phyloP scores from a whole-genome alignment of 1,139 yeast genomes.

The Scheffersomyces parashehatae region DNA sequence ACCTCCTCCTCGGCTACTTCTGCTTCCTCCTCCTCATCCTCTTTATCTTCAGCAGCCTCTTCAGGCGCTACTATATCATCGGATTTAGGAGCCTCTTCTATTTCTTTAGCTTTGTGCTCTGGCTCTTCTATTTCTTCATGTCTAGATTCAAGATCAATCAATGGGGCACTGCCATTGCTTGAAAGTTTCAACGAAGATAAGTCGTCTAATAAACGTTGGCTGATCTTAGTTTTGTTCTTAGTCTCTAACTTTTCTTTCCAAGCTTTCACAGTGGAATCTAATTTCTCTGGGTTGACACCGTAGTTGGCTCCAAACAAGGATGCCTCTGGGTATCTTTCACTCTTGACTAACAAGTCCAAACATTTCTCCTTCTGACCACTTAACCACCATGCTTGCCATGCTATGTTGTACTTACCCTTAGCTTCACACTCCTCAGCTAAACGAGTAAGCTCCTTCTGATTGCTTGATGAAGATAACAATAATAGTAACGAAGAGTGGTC shows the following conservation, averaged over 20 bases:
- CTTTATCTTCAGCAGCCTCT: conserved; percentile 14
- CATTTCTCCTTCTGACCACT: conserved; percentile 70
- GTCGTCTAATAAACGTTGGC: conserved; percentile 56
- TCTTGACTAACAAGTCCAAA: conserved; percentile 62
- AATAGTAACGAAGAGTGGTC: conserved; percentile 83
- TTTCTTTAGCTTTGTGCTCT: conserved; percentile 15
- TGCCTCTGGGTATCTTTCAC: conserved; percentile 82
- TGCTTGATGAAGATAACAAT: conserved; percentile 79
- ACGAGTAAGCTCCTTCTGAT: conserved; percentile 56
- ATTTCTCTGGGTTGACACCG: conserved; percentile 48
- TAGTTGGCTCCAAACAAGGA: conserved; percentile 78
- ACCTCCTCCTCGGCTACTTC: conserved; percentile 15
- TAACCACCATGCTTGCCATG: conserved; percentile 91
- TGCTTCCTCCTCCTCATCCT: conserved; percentile 15
- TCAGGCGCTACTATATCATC: conserved; percentile 11
- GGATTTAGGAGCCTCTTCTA: conserved; percentile 3
- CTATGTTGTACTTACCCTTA: conserved; percentile 81
- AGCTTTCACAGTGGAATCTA: conserved; percentile 48
- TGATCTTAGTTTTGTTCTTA: conserved; percentile 56
- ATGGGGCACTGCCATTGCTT: conserved; percentile 19
- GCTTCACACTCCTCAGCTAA: conserved; percentile 66
- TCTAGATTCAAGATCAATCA: conserved; percentile 34
- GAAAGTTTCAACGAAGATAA: conserved; percentile 23
- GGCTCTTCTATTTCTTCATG: conserved; percentile 8
- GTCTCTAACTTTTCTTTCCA: conserved; percentile 66